phyloP scores from a whole-genome alignment of 208 protist species.

The Spongospora subterranea region DNA sequence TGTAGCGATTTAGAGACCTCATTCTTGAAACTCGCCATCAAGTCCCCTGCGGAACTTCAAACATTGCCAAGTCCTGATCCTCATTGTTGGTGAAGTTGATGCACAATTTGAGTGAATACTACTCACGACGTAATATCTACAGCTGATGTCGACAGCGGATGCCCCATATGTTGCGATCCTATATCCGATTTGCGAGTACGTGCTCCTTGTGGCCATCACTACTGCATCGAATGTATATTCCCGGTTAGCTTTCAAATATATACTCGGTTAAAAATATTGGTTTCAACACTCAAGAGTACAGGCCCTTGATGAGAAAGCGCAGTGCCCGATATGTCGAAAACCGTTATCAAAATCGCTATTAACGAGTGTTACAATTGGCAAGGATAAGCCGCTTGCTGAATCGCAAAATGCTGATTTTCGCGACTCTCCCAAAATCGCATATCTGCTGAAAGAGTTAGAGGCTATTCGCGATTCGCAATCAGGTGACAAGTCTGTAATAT shows the following conservation, averaged over 20 bases:
- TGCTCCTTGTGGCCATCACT: background rate
- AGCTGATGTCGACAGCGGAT: background rate
- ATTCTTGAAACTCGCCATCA: no score
- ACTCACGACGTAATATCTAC: no score
- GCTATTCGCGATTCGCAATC: background rate
- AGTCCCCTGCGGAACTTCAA: no score
- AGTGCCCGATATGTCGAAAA: background rate
- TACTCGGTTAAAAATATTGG: no score
- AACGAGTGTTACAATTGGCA: no score
- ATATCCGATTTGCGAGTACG: background rate
- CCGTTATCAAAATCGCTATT: background rate
- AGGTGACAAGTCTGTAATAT: background rate
- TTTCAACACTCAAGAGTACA: background rate
- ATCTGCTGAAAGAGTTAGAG: background rate
- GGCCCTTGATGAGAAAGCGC: background rate
- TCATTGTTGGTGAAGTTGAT: no score
- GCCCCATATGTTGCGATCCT: background rate
- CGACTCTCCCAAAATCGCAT: background rate
- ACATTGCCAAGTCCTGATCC: no score
- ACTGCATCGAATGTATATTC: background rate
- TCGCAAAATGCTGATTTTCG: no score
- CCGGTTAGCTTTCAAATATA: no score
- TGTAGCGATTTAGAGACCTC: no score
- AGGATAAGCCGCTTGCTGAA: no score
- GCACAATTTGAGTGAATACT: no score